Base-by-base conservation (phyloP, 305 asterid species). In the Rubia tinctorum region DNA sequence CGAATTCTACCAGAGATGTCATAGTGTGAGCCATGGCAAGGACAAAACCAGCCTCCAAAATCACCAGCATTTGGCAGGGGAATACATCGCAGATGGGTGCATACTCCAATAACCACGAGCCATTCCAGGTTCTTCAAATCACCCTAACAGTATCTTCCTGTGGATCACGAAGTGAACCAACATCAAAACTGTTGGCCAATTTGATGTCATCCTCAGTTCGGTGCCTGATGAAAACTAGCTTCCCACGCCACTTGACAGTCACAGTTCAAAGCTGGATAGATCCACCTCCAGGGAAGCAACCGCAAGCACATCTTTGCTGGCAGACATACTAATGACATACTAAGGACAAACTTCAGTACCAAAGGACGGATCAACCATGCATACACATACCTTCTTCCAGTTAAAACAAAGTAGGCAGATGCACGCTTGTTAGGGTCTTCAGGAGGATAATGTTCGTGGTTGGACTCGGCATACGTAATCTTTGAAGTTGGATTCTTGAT, bases 281-380 rank as follows among this genome's bases (percentile, higher is more conserved):
- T 85, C 89, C 9, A 85, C 89, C 82, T 85, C 89, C 14, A 85
- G 78, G 56, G 87, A 83, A 49, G 89, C 89, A 30, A 85, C 89
- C 40, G 92, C 90, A 37, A 87, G 92, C 62, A 89, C 95, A 37
- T 89, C 92, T 55, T 89, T 89, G 77, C 88, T 89, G 58, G 95
- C 95, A 61, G 92, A 89, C 95, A 89, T 89, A 85, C 95, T 89
- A 82, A 89, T 82, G 92, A 87, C 95, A 89, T 89, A 85, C 95
- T 89, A 82, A 89, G 59, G 18, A 87, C 87, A 73, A 89, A 86
- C 71, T 89, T 87, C 63, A 89, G 95, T n/a, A 87, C 86, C 70
- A 89, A 79, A 71, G 87, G 95, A 84, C 90, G 92, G 71, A 90
- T 88, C 71, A 87, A 47, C 0, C 92, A 89, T 15, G 95, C 95